Conservation (phyloP, 2,329 filamentous ascomycete species). For the Botryotinia convoluta region DNA sequence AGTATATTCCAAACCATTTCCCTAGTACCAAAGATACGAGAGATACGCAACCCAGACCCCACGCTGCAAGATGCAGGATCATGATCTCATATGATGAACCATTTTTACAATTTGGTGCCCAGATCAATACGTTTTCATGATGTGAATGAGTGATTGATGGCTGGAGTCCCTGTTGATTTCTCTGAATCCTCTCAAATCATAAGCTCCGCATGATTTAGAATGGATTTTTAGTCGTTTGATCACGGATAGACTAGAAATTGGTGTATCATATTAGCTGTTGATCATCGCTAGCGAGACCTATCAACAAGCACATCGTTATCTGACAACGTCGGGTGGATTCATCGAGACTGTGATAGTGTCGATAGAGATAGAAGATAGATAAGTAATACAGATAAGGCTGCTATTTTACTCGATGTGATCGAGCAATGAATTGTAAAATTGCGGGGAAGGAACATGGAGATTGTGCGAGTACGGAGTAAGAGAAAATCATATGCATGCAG, state of each 20-base stretch:
- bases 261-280: background rate
- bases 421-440: conserved; percentile 19
- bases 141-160: background rate
- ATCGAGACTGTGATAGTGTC: background rate
- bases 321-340: background rate
- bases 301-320: conserved; percentile 15
- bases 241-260: background rate
- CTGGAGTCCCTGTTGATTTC: background rate
- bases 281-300: conserved; percentile 14
- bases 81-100: conserved; percentile 7
- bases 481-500: background rate
- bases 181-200: background rate
- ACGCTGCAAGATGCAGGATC: conserved; percentile 2
- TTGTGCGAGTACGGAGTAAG: background rate
- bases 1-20: background rate
- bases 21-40: background rate
- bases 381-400: conserved; percentile 19
- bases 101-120: background rate
- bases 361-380: background rate
- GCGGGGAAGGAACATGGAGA: conserved; percentile 2
- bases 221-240: conserved; percentile 5
- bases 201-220: background rate
- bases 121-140: conserved; percentile 1
- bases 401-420: conserved; percentile 22
- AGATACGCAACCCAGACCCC: background rate